A percentile compares a stretch with the other conserved stretches of the same genome.
Conservation (phyloP, 2,329 filamentous ascomycete species). For the Sarocladium kiliense region DNA sequence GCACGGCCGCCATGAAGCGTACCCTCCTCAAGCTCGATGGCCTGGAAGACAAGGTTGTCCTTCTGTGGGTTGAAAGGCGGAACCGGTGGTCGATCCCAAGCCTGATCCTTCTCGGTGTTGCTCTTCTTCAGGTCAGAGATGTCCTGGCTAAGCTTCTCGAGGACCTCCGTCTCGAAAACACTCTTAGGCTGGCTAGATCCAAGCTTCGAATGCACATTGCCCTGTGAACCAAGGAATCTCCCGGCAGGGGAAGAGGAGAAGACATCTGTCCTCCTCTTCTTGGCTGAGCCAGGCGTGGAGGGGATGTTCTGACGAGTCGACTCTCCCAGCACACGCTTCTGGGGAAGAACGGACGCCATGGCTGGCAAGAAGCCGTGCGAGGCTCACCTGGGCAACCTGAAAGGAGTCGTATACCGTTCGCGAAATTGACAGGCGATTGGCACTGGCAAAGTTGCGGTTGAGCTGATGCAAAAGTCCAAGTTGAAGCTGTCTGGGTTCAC, state of each 20-base stretch:
- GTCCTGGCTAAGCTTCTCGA: slow-evolving; percentile 95
- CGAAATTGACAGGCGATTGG: not conserved
- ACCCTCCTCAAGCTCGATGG: slow-evolving; percentile 93
- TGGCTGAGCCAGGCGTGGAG: slow-evolving; percentile 53
- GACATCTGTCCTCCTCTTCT: slow-evolving; percentile 78
- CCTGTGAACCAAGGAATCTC: slow-evolving; percentile 59
- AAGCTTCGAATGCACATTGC: slow-evolving; percentile 49
- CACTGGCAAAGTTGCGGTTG: not conserved
- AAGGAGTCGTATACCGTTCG: not conserved
- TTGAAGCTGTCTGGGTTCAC: not conserved
- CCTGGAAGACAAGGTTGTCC: slow-evolving; percentile 81
- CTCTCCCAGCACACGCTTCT: slow-evolving; percentile 70
- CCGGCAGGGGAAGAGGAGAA: slow-evolving; percentile 47
- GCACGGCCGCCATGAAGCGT: slow-evolving; percentile 69
- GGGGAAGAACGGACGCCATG: slow-evolving; percentile 53
- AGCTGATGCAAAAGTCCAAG: not conserved
- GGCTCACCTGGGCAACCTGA: not conserved
- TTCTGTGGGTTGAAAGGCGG: slow-evolving; percentile 48
- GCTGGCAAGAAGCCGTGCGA: slow-evolving; percentile 10
- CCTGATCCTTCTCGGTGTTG: slow-evolving; percentile 89
- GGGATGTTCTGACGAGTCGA: slow-evolving; percentile 58
- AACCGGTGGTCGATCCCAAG: slow-evolving; percentile 67
- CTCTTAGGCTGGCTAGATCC: slow-evolving; percentile 80
- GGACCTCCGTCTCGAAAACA: slow-evolving; percentile 85
- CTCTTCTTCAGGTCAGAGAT: slow-evolving; percentile 78